Percentiles rank a stretch among this genome's conserved stretches.
Evolutionary conservation across 2,329 filamentous ascomycete species (phyloP).

Genomic region (Fusarium sp.): DNA sequence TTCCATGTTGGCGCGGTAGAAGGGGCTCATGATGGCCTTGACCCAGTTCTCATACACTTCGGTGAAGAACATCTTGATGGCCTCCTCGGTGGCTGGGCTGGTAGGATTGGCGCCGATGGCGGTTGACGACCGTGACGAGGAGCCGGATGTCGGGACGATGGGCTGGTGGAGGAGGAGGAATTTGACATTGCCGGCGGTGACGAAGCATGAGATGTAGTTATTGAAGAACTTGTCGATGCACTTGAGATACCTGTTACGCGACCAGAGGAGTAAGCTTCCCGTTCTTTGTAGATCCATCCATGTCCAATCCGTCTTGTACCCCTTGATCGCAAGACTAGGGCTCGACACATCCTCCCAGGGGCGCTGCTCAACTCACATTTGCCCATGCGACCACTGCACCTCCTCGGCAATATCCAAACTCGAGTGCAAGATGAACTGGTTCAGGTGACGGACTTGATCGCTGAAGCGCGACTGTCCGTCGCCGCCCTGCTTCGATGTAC

Average conservation of each 20-base stretch:
- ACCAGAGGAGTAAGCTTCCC: constrained; percentile 5
- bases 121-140: constrained; percentile 69
- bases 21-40: constrained; percentile 97
- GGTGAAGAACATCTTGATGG: constrained; percentile 91
- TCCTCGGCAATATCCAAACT: constrained; percentile 96
- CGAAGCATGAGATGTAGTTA: constrained; percentile 93
- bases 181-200: constrained; percentile 91
- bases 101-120: constrained; percentile 86
- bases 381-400: constrained; percentile 89
- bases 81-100: constrained; percentile 92
- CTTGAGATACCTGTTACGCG: constrained; percentile 84
- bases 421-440: constrained; percentile 97
- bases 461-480: constrained; percentile 91
- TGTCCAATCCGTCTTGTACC: background rate
- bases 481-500: constrained; percentile 94
- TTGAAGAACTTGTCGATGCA: constrained; percentile 97
- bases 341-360: background rate
- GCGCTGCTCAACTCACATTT: constrained; percentile 75
- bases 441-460: constrained; percentile 90
- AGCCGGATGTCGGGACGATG: constrained; percentile 53
- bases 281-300: background rate
- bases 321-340: background rate
- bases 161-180: constrained; percentile 96
- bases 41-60: constrained; percentile 98
- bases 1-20: constrained; percentile 87